Base-by-base conservation (phyloP, 805 yeast species). In the Sugiyamaella lignohabitans region DNA sequence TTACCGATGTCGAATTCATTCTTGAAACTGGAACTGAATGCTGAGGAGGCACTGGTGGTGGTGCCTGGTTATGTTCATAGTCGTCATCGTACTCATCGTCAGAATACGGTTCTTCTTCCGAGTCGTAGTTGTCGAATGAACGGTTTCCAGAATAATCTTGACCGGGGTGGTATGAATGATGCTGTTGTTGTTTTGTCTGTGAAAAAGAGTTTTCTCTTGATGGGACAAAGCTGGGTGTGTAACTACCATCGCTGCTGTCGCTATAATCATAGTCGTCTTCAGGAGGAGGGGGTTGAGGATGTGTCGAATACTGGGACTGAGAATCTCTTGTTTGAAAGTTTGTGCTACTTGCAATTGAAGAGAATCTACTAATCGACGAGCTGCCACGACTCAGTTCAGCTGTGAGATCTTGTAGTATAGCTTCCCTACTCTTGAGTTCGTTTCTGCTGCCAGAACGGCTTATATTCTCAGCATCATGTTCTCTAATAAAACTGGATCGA, bases 11-110 rank as follows among this genome's bases (percentile, higher is more conserved):
- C 11, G 47, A 37, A n/a, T 21, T 20, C 6, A 20, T 32, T 11
- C 40, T 16, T 10, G 27, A 42, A 16, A 36, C 37, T 4, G 56
- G 42, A 11, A 56, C 53, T 18, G 52, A 49, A 48, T 65, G 69
- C n/a, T 65, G 64, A 2, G 69, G 69, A 4, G 68, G 68, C 5
- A 57, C 49, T 2, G 68, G 68, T 2, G 67, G 65, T 2, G 20
- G 37, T 14, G 16, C 24, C 4, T 48, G 53, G 19, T 24, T 38
- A 19, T 47, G 44, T 8, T 43, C 48, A 22, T 36, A 20, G 16
- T 30, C 45, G 17, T 43, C 46, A 22, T 43, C 29, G 20, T 21
- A 24, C 17, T 44, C 18, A 27, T 27, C 8, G 14, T 27, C 32
- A 27, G 32, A 27, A 27, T 27, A 27, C 14, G 32, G 14, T 8